phyloP scores from a whole-genome alignment of 2,329 filamentous ascomycete genomes.

The Ceratocystis ficicola region DNA sequence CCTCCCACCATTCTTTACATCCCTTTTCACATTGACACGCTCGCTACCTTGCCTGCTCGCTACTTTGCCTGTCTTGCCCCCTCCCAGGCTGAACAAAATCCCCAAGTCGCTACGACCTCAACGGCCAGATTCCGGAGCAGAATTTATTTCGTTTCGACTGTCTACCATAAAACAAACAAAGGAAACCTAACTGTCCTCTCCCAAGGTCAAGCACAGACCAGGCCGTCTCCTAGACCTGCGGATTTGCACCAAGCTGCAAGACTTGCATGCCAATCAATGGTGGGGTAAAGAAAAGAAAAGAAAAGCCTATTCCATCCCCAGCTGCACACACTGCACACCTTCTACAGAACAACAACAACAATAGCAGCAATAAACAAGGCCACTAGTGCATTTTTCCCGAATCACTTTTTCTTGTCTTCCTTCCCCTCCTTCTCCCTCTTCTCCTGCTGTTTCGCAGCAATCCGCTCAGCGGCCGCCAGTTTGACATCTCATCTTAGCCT shows the following conservation, averaged over 20 bases:
- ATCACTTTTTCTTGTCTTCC: neutral
- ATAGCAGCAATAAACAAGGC: constrained; percentile 8
- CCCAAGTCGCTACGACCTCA: too few species aligned
- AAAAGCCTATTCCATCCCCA: neutral
- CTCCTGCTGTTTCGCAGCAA: neutral
- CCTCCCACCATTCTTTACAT: neutral
- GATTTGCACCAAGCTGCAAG: neutral
- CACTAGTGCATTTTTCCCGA: constrained; percentile 6
- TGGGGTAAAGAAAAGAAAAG: constrained; percentile 15
- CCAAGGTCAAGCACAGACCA: neutral
- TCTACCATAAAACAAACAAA: too few species aligned
- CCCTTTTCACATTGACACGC: neutral
- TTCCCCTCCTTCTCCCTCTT: neutral
- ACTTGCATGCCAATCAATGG: constrained; percentile 12
- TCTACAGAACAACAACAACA: constrained; percentile 1
- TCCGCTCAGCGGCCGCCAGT: neutral
- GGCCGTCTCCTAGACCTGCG: neutral
- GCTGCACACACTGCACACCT: neutral
- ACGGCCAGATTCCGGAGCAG: too few species aligned
- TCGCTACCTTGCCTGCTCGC: neutral
- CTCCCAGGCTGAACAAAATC: too few species aligned
- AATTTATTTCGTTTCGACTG: too few species aligned
- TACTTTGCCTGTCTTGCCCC: neutral
- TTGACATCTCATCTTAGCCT: neutral
- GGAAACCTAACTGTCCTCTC: too few species aligned